A percentile compares a stretch with the other conserved stretches of the same genome.
phyloP scores from a whole-genome alignment of 768 basidiomycete genomes.

The Serendipita indica region DNA sequence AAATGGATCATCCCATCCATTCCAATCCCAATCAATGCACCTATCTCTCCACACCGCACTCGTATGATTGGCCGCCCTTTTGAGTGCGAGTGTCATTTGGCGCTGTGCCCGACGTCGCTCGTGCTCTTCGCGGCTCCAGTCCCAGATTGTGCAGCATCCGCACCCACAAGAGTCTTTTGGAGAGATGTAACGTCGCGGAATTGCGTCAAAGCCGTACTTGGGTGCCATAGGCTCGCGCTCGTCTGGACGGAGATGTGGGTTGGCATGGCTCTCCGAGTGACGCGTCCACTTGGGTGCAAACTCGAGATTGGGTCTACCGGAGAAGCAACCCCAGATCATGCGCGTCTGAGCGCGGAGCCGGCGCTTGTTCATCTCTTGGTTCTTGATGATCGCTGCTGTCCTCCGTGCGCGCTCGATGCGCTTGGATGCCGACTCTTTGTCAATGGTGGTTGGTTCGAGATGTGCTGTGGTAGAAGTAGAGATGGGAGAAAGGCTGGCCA shows the following conservation, averaged over 20 bases:
- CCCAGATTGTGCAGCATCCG: background rate
- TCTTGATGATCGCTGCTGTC: background rate
- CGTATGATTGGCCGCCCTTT: too few relatives aligned
- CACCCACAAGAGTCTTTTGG: background rate
- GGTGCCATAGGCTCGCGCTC: background rate
- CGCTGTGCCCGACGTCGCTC: too few relatives aligned
- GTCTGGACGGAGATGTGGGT: background rate
- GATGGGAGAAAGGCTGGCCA: too few relatives aligned
- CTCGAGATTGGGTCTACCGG: background rate
- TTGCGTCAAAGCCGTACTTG: background rate
- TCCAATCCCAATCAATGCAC: constrained; percentile 3
- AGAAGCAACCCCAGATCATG: background rate
- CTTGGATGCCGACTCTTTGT: too few relatives aligned
- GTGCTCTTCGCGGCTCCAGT: too few relatives aligned
- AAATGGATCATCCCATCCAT: background rate
- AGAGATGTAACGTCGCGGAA: background rate
- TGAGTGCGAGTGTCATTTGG: too few relatives aligned
- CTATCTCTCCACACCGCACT: too few relatives aligned
- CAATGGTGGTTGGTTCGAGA: too few relatives aligned
- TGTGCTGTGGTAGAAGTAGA: too few relatives aligned
- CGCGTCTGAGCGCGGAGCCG: background rate
- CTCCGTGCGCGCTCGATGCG: too few relatives aligned
- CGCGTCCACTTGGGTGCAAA: background rate
- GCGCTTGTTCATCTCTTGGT: background rate
- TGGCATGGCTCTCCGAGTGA: background rate